Percentiles rank a stretch among this genome's conserved stretches.
phyloP scores from a whole-genome alignment of 352 stramenopile species.

The Phytophthora citrophthora region DNA sequence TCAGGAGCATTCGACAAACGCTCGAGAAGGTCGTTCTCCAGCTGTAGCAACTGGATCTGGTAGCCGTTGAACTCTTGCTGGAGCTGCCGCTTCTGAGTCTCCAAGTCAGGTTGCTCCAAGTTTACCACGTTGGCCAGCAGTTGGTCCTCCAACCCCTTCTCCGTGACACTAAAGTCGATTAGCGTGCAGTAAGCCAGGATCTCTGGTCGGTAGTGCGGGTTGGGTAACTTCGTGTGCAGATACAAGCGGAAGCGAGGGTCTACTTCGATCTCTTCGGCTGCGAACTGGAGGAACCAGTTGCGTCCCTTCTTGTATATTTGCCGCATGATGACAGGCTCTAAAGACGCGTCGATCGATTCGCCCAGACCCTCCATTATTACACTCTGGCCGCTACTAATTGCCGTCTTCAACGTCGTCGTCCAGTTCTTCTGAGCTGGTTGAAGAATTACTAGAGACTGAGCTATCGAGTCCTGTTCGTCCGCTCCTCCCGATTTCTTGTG shows the following conservation, averaged over 20 bases:
- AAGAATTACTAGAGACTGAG: conserved; percentile 64
- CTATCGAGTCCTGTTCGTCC: conserved; percentile 2
- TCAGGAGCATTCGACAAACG: conserved; percentile 91
- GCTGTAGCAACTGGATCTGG: conserved; percentile 90
- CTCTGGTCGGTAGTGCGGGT: conserved; percentile 93
- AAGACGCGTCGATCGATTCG: conserved; percentile 84
- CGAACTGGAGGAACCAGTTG: conserved; percentile 89
- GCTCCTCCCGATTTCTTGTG: conserved; percentile 14
- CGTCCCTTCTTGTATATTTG: conserved; percentile 90
- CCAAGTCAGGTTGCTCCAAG: conserved; percentile 89
- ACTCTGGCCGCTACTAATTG: conserved; percentile 77
- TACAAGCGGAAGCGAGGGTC: conserved; percentile 88
- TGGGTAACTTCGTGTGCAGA: conserved; percentile 92
- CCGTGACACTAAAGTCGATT: conserved; percentile 95
- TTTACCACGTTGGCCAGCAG: conserved; percentile 90
- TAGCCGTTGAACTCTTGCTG: conserved; percentile 92
- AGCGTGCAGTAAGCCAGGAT: conserved; percentile 93
- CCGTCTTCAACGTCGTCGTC: conserved; percentile 75
- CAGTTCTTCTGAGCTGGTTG: conserved; percentile 80
- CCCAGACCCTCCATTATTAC: conserved; percentile 92
- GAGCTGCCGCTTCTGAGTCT: conserved; percentile 89
- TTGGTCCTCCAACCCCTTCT: conserved; percentile 91
- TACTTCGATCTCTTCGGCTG: conserved; percentile 91
- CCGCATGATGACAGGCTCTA: conserved; percentile 91
- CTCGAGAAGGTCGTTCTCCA: conserved; percentile 92